Percentiles rank a stretch among this genome's conserved stretches.
Evolutionary conservation across 305 asterid species (phyloP).

Genomic region (Withania somnifera): DNA sequence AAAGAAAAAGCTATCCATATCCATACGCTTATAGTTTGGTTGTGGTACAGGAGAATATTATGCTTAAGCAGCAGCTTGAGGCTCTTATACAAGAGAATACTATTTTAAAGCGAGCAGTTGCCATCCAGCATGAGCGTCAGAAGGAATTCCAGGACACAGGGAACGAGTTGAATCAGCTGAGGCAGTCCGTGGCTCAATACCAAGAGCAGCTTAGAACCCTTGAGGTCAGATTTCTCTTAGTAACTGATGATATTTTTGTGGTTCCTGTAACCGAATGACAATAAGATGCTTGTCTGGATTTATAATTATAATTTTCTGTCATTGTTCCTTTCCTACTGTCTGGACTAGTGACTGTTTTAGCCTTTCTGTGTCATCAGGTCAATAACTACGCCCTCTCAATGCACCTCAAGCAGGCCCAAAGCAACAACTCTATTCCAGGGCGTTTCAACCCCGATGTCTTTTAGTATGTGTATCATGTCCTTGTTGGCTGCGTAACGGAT

Average conservation of each 20-base stretch:
- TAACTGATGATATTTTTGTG: not conserved
- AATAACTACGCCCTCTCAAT: conserved; percentile 72
- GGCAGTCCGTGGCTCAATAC: conserved; percentile 71
- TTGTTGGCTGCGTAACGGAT: not conserved
- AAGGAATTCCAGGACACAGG: conserved; percentile 76
- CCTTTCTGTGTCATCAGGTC: conserved; percentile 33
- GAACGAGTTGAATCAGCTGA: conserved; percentile 70
- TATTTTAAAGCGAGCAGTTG: conserved; percentile 31
- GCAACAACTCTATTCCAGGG: conserved; percentile 56
- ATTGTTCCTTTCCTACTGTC: not conserved
- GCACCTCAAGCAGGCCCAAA: conserved; percentile 91
- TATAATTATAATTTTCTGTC: not conserved
- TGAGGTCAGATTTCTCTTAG: conserved; percentile 45
- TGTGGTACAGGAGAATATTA: conserved; percentile 42
- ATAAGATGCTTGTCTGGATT: not conserved
- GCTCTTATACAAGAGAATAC: conserved; percentile 64
- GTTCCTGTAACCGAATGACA: not conserved
- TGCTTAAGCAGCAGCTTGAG: conserved; percentile 70
- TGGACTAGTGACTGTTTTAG: not conserved
- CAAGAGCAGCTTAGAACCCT: conserved; percentile 95
- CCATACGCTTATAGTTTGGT: not conserved
- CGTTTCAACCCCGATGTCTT: conserved; percentile 78
- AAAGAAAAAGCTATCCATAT: not conserved
- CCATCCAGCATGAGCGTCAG: conserved; percentile 63
- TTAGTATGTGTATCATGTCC: conserved; percentile 17